Base-by-base conservation (phyloP, 371 early-diverging fungal species). In the Mucor racemosus region DNA sequence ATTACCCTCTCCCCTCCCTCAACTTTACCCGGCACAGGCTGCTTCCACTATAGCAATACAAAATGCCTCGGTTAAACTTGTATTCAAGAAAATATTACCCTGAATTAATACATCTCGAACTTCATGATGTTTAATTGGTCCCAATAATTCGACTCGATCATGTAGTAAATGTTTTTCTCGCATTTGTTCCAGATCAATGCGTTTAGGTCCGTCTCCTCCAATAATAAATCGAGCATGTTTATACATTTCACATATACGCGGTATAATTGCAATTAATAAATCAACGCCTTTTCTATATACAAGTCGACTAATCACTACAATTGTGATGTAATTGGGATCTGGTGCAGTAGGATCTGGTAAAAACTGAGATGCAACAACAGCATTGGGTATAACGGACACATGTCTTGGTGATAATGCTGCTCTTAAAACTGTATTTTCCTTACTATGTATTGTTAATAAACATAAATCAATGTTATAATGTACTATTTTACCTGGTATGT, bases 1-100 rank as follows among this genome's bases (percentile, higher is more conserved):
- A 53, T 21, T 31, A 21, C 1, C 31, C 13, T 11, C 48, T 4
- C 5, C 26, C 11, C 15, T 5, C 53, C 50, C 26, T 6, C 7
- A 21, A 5, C 40, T 79, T 67, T 73, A 91, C 90, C 97, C 97
- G 62, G 97, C 99, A 60, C 95, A 92, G 4, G 99, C 99, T 10
- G 99, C 99, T 80, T 99, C 99, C 17, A 99, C 94, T 59, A 99
- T 98, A 10, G 97, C 96, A 63, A 99, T 99, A 77, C 99, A 99
- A 74, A 99, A 99, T 4, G 99, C 99, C 69, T 99, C 99, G 1
- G 99, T 99, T 72, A 99, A 84, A 53, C 97, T 97, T 14, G 99
- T 98, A 75, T 99, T 99, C 40, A 99, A 81, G 71, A 99, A 99
- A 9, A 99, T 97, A 66, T 99, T 91, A 26, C 99, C 98, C 62